These are phyloP conservation scores for Lycium barbarum DNA, from an alignment of 257 asterid species.

Conservation along the genomic window DNA sequence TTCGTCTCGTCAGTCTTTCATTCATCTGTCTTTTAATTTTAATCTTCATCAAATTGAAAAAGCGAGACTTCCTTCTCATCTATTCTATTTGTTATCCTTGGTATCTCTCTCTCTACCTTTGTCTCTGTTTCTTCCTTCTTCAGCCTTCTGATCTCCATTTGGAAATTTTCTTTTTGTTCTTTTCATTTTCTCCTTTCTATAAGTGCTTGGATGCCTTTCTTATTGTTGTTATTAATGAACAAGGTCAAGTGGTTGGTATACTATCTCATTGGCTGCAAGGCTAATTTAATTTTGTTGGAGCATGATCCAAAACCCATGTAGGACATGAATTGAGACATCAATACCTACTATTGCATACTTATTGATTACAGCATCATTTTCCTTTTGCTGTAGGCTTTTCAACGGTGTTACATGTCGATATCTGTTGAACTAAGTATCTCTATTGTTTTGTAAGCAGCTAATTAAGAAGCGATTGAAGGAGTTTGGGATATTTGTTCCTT, in stretches of 20 bases:
- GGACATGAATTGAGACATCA: slow-evolving; percentile 16
- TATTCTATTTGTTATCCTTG: slow-evolving; percentile 13
- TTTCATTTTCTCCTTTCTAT: neutral
- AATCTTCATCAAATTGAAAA: neutral
- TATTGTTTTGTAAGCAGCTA: slow-evolving; percentile 63
- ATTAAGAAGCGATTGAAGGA: slow-evolving; percentile 94
- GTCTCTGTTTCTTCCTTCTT: neutral
- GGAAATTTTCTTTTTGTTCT: neutral
- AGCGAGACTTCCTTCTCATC: slow-evolving; percentile 17
- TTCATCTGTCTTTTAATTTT: neutral
- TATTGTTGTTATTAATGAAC: neutral
- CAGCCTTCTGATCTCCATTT: neutral
- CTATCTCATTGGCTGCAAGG: slow-evolving; percentile 17
- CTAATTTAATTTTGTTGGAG: neutral
- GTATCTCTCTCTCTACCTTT: neutral
- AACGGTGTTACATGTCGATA: neutral
- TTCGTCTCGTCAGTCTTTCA: neutral
- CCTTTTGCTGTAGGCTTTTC: neutral
- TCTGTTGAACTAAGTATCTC: slow-evolving; percentile 12
- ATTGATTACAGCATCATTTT: neutral
- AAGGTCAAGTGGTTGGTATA: slow-evolving; percentile 11
- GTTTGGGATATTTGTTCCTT: slow-evolving; percentile 91
- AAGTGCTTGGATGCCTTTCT: slow-evolving; percentile 1
- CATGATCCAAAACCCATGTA: neutral
- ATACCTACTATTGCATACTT: slow-evolving; percentile 13